Evolutionary conservation across 306 rosid genomes (phyloP), one percentile per base, ranked within the genome.

Genomic region (Macrotyloma uniflorum): DNA sequence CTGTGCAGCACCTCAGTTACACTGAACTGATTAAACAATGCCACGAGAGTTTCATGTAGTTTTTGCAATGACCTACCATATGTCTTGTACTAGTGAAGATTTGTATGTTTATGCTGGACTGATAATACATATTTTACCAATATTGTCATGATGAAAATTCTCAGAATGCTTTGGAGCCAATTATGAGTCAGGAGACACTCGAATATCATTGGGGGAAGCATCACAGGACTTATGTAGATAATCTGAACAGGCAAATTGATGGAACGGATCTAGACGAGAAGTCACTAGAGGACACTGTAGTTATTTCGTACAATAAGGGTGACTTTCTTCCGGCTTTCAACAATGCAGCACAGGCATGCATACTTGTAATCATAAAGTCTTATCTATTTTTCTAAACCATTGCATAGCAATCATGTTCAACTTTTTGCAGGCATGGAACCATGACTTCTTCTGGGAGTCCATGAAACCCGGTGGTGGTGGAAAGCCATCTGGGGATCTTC

Each of bases 171-270:
- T 79, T 94, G 87, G 98, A 94, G 87, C 98, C 97, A 15, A 84
- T 87, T 68, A 89, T 94, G 97, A 89, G 95, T 82, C 87, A 85
- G 84, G 80, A 84, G 75, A 92, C 98, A 38, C 77, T 94, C 13
- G 95, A 94, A 58, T 90, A 79, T 83, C 97, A 94, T 65, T 90
- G 98, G 98, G 98, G 97, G 59, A 94, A 90, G 93, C 98, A 94
- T 80, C 98, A 94, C 73, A 88, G 90, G 80, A 83, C 87, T 63
- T 94, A 94, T 47, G 93, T 90, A 45, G 94, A 92, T 43, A 94
- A 94, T 83, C 86, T 94, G 46, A 94, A 94, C 85, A 85, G 83
- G 76, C 94, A 90, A 83, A 88, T 89, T 45, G 97, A 36, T n/a
- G 98, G 90, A 83, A 92, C 96, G 8, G 97, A 89, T 61, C 89